Conservation (phyloP, 2,329 filamentous ascomycete genomes). For the Claviceps paspali region DNA sequence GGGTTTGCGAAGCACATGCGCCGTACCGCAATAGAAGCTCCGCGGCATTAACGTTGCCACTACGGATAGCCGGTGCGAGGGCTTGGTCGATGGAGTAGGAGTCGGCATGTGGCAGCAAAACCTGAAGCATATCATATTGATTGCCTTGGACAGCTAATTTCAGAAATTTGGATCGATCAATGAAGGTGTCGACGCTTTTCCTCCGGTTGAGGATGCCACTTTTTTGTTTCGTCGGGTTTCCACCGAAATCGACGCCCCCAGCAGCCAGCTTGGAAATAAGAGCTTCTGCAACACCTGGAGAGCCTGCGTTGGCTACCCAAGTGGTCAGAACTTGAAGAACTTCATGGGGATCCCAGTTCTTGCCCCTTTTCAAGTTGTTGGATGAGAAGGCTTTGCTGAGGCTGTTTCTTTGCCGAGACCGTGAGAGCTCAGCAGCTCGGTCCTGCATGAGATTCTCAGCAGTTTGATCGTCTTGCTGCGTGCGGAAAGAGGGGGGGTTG, state of each 20-base stretch:
- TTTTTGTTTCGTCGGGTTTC: conserved; percentile 28
- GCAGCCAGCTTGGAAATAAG: conserved; percentile 33
- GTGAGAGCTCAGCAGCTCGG: conserved; percentile 21
- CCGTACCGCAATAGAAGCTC: conserved; percentile 36
- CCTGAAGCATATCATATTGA: conserved; percentile 36
- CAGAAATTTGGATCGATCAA: conserved; percentile 34
- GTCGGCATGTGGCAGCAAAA: conserved; percentile 38
- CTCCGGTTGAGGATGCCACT: conserved; percentile 31
- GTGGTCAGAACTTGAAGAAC: conserved; percentile 35
- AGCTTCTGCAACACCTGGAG: conserved; percentile 40
- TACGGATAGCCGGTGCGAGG: conserved; percentile 32
- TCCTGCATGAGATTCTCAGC: conserved; percentile 40
- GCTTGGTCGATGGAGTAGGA: conserved; percentile 32
- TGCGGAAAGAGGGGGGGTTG: conserved; percentile 27
- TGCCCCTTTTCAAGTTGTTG: conserved; percentile 27
- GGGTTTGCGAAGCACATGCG: conserved; percentile 29
- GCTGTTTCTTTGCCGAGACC: conserved; percentile 22
- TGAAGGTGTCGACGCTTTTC: conserved; percentile 32
- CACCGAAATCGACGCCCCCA: conserved; percentile 35
- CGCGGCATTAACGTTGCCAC: conserved; percentile 26
- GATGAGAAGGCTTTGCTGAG: conserved; percentile 25
- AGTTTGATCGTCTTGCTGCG: conserved; percentile 31
- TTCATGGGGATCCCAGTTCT: conserved; percentile 36
- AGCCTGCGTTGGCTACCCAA: conserved; percentile 33
- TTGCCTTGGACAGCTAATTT: conserved; percentile 34